Percentiles rank a stretch among this genome's conserved stretches.
Conservation (phyloP, 768 basidiomycete species). For the Suillus clintonianus region DNA sequence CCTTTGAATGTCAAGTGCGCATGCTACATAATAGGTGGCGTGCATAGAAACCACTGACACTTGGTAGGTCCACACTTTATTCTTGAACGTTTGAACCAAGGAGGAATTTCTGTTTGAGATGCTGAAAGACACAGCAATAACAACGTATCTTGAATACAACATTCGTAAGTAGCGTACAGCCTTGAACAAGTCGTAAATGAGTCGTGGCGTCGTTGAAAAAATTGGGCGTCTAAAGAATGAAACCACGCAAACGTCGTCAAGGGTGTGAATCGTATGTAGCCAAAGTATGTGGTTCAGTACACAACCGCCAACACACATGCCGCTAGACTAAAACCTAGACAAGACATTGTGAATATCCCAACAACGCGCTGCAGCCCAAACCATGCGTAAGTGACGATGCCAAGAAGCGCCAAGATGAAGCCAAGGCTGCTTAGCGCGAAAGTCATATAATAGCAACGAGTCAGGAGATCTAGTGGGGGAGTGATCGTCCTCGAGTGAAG, state of each 20-base stretch:
- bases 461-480: conserved; percentile 21
- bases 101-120: neutral
- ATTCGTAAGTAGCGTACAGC: neutral
- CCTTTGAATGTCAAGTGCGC: neutral
- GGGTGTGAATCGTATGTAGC: neutral
- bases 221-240: neutral
- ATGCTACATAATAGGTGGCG: neutral
- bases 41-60: too few relatives aligned
- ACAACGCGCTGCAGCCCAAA: conserved; percentile 20
- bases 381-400: conserved; percentile 30
- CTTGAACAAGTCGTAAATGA: neutral
- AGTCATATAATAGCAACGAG: conserved; percentile 26
- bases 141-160: neutral
- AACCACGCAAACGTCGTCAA: neutral
- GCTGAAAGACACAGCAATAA: neutral
- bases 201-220: neutral
- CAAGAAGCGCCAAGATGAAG: conserved; percentile 26
- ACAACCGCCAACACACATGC: conserved; percentile 26
- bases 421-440: conserved; percentile 24
- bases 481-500: neutral
- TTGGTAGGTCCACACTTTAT: too few relatives aligned
- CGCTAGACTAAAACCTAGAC: conserved; percentile 21
- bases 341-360: conserved; percentile 29
- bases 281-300: neutral
- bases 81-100: neutral